Base-by-base conservation (phyloP, 345 rosid genomes). In the Bruguiera gymnorhiza region DNA sequence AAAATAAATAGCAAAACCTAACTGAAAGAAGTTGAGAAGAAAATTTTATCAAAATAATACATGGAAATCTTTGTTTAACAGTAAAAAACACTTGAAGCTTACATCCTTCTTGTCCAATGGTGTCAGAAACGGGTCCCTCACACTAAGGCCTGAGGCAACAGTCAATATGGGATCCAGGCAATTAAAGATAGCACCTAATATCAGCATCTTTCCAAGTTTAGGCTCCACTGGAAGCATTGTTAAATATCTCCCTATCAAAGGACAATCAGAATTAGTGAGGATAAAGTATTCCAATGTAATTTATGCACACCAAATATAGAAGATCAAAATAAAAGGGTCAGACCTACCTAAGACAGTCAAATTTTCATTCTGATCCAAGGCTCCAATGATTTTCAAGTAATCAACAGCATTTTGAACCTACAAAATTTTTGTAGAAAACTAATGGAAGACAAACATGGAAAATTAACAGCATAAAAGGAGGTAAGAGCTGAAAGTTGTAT, bases 391-490 rank as follows among this genome's bases (percentile, higher is more conserved):
- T 81, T 88, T 89, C 70, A 93, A 85, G 81, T 89, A 93, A 68
- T 85, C 95, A 76, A 93, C 81, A 39, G 98, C 97, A 78, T 93
- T 93, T 83, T 93, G 89, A 59, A 93, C 96, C 98, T 93, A 71
- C 72, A 62, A 55, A 30, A 73, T 4, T 64, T 64, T 18, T 50
- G 70, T 60, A 27, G 39, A 46, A 64, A 64, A 57, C 60, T 36
- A 48, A 53, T 39, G 26, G 29, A 20, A 6, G 39, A 34, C 1
- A 24, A 46, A 26, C 63, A 56, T 1, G 60, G 23, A 26, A 73
- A 48, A 61, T 34, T 19, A 66, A 3, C 27, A 20, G 37, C 31
- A 50, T 3, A 32, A 64, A 30, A 60, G 50, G 37, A 39, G 26
- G 18, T 43, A 37, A 24, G 11, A 27, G 26, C 23, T 21, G 8